Evolutionary conservation across 805 yeast genomes (phyloP).

Genomic region (Saccharomycopsis fibuligera): DNA sequence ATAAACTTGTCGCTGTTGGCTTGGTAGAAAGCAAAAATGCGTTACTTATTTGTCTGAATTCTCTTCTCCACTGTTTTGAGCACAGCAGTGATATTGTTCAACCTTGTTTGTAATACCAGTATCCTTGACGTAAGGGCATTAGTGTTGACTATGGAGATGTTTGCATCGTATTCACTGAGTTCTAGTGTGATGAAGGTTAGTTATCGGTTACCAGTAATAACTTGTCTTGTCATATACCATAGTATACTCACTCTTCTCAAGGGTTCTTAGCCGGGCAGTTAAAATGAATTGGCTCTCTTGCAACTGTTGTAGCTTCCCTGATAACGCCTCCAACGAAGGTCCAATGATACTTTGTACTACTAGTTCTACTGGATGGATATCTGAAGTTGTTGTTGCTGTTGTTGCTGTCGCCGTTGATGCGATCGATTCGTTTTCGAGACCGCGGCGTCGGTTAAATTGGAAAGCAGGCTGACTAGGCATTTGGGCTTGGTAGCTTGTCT

Average conservation of each 20-base stretch:
- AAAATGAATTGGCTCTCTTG: conserved; percentile 19
- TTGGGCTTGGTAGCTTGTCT: too few species aligned
- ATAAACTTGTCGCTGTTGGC: too few species aligned
- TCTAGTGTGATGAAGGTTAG: not conserved
- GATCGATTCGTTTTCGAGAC: not conserved
- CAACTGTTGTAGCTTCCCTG: conserved; percentile 12
- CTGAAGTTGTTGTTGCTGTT: conserved; percentile 2
- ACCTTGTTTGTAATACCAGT: not conserved
- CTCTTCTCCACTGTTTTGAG: conserved; percentile 9
- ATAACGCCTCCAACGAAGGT: conserved; percentile 15
- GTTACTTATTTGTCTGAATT: too few species aligned
- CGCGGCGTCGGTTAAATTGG: too few species aligned
- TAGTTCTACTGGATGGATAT: conserved; percentile 20
- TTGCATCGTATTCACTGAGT: conserved; percentile 3
- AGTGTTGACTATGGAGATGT: conserved; percentile 8
- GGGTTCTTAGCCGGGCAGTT: conserved; percentile 6
- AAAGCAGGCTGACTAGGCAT: too few species aligned
- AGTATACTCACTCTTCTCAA: conserved; percentile 9
- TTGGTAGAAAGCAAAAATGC: too few species aligned
- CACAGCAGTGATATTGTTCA: not conserved
- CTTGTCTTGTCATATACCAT: not conserved
- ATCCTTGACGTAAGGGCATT: conserved; percentile 1
- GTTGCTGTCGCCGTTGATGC: not conserved
- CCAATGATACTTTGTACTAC: conserved; percentile 20
- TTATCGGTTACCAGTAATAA: not conserved